Conservation (phyloP, 768 basidiomycete species). For the Auricularia sp. region DNA sequence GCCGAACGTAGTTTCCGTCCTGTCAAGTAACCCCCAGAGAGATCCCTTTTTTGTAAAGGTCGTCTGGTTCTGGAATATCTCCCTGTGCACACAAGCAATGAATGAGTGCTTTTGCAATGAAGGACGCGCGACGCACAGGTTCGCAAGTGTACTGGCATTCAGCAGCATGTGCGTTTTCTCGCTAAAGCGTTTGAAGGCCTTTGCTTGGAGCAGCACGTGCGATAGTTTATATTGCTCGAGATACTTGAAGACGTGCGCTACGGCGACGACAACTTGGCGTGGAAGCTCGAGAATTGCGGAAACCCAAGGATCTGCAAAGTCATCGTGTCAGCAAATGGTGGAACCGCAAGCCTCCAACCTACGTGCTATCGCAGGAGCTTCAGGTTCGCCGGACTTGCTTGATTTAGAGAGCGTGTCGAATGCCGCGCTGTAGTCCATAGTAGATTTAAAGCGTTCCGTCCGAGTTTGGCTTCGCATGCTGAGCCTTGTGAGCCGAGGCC, state of each 20-base stretch:
- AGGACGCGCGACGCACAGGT: constrained; percentile 36
- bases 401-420: constrained; percentile 47
- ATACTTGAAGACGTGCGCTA: constrained; percentile 64
- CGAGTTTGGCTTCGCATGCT: constrained; percentile 28
- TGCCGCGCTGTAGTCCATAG: constrained; percentile 55
- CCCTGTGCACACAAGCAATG: constrained; percentile 27
- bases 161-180: constrained; percentile 77
- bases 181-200: constrained; percentile 71
- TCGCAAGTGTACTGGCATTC: constrained; percentile 76
- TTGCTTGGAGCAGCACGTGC: constrained; percentile 64
- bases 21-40: constrained; percentile 76
- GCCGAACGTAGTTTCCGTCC: constrained; percentile 83
- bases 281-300: constrained; percentile 58
- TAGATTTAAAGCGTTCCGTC: constrained; percentile 47
- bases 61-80: constrained; percentile 88
- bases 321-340: neutral
- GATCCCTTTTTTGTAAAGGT: constrained; percentile 66
- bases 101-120: constrained; percentile 1
- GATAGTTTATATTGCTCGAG: constrained; percentile 67
- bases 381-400: constrained; percentile 48
- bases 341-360: neutral
- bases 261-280: constrained; percentile 53
- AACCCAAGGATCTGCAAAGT: constrained; percentile 43
- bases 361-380: constrained; percentile 28
- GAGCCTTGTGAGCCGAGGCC: neutral